These are phyloP conservation scores for Podospora pseudopauciseta DNA, from an alignment of 495 filamentous ascomycete genomes.

Conservation along the genomic window DNA sequence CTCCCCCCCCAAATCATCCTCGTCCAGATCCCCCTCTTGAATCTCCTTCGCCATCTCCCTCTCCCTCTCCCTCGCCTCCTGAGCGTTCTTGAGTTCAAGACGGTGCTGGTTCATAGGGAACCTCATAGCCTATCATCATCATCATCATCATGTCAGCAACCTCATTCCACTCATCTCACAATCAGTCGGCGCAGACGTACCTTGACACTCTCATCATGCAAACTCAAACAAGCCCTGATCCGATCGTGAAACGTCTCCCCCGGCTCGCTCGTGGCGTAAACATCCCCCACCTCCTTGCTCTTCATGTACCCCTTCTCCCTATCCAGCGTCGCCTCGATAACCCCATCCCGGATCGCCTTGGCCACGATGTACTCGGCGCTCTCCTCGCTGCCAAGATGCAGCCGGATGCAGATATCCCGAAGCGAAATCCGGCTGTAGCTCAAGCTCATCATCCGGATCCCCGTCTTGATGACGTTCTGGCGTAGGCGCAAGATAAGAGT, in stretches of 20 bases:
- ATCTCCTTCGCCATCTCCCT: conserved; percentile 98
- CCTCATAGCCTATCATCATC: conserved; percentile 73
- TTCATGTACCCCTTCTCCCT: conserved; percentile 97
- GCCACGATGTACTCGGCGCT: conserved; percentile 98
- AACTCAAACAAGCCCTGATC: conserved; percentile 80
- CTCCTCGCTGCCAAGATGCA: conserved; percentile 90
- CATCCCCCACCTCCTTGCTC: conserved; percentile 91
- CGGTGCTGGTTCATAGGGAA: conserved; percentile 99
- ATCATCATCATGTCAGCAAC: background rate
- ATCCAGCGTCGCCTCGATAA: conserved; percentile 93
- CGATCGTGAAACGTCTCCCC: conserved; percentile 96
- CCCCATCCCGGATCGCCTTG: conserved; percentile 95
- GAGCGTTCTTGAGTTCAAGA: conserved; percentile 95
- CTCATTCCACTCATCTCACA: background rate
- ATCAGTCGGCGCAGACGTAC: conserved; percentile 45
- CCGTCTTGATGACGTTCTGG: conserved; percentile 99
- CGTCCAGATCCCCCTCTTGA: conserved; percentile 94
- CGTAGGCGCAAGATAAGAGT: conserved; percentile 89
- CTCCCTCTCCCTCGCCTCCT: conserved; percentile 93
- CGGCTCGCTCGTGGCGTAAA: conserved; percentile 93
- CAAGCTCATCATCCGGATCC: conserved; percentile 97
- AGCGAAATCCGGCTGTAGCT: conserved; percentile 97
- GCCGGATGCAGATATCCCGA: conserved; percentile 91
- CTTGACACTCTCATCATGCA: conserved; percentile 98
- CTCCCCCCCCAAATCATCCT: conserved; percentile 93